Base-by-base conservation (phyloP, 345 rosid genomes). In the Salix suchowensis region DNA sequence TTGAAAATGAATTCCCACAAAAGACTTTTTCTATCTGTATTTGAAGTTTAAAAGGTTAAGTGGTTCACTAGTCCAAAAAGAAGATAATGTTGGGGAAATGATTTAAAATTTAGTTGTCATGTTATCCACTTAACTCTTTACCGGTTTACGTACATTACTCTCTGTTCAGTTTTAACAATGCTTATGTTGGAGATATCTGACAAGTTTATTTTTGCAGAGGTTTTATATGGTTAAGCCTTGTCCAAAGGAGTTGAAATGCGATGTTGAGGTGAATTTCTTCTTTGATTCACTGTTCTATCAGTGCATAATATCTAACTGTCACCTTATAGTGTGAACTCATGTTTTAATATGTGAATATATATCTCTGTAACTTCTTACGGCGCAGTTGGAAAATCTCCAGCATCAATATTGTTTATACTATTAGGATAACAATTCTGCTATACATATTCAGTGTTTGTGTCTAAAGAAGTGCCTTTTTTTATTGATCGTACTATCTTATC, bases 211-310 rank as follows among this genome's bases (percentile, higher is more conserved):
- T 65, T 78, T 87, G 74, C 88, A 92, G 97, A 90, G 98, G 82
- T 90, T 91, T 75, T 87, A 85, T 82, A 81, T 92, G 92, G 97
- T 92, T 77, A 94, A 90, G 88, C 97, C 95, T 7, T 94, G 97
- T 83, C 94, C 95, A 7, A 94, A 94, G 78, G 97, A 94, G 82
- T 72, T 90, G 75, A 92, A 92, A 86, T 94, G 98, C 62, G 97
- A 92, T 78, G 97, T 92, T 36, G 95, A 94, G 94, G 97, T 94
- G 71, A 70, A 88, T 65, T 79, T 84, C 61, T 71, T 21, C 7
- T 77, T 76, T 82, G 65, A 71, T 76, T 78, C 50, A 19, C 18
- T 28, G 42, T 39, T 55, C 44, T 65, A 26, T 9, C 44, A 15
- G 61, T 21, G 50, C 67, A 28, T 65, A 16, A 65, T 52, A 2